Evolutionary conservation across 306 rosid genomes (phyloP), one percentile per base, ranked within the genome.

Genomic region (Arachis hypogaea): DNA sequence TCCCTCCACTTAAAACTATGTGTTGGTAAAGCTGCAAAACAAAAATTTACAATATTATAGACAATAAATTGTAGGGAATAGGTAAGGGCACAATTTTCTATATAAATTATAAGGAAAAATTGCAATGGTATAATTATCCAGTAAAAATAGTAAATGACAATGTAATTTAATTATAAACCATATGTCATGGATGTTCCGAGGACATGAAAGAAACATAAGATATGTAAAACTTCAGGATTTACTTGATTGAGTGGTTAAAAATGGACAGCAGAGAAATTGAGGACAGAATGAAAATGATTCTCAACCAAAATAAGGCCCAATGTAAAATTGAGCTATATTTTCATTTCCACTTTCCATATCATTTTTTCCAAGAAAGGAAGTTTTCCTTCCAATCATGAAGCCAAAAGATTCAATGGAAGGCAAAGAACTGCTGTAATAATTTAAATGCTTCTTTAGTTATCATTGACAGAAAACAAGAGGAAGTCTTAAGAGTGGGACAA

Each of bases 1-100:
- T 95, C 73, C 99, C 99, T 80, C 99, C 98, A 81, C 99, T 95
- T 80, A 95, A 82, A 78, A 95, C 99, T 61, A 95, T 95, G 81
- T 95, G 99, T 81, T 95, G 99, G 85, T 95, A 95, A 78, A 95
- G 92, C 99, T 95, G 93, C 86, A 84, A 81, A 69, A 74, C 16
- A 79, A 73, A 75, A 74, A 72, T 38, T 52, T 22, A 74, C 33
- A 56, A 62, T 18, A 78, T 63, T 36, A 77, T 58, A 41, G 22
- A 42, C 36, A 36, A 68, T 69, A 69, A 74, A 69, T 80, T 74
- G 71, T 63, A 54, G 11, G 45, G 69, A 50, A 61, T 11, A 16
- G 49, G 38, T 61, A 63, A 56, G 49, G 69, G 51, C 16, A 69
- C 43, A 65, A 59, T 16, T 61, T 66, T 38, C 30, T 9, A 9